phyloP scores from a whole-genome alignment of 352 stramenopile species.

The Phytophthora agathidicida region DNA sequence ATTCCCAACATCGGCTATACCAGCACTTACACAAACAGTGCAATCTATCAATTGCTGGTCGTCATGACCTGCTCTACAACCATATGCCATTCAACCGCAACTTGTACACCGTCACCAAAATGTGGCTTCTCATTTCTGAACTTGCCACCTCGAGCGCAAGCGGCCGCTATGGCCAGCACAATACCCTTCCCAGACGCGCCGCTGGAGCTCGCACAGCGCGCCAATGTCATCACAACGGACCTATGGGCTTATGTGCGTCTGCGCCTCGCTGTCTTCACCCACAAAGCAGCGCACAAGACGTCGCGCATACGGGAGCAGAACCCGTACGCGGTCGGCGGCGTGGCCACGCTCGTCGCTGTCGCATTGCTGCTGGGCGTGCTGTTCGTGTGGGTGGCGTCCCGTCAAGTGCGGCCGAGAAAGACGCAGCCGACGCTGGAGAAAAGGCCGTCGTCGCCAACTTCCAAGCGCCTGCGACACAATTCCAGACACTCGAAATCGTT shows the following conservation, averaged over 20 bases:
- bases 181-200: conserved; percentile 6
- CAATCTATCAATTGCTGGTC: no score
- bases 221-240: conserved; percentile 3
- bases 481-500: conserved; percentile 76
- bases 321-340: conserved; percentile 52
- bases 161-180: background rate
- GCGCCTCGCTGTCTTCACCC: conserved; percentile 16
- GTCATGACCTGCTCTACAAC: no score
- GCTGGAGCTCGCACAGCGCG: conserved; percentile 19
- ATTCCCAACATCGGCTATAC: no score
- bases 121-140: conserved; percentile 15
- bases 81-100: no score
- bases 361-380: conserved; percentile 51
- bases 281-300: conserved; percentile 26
- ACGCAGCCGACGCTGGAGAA: conserved; percentile 35
- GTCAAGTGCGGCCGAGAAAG: conserved; percentile 73
- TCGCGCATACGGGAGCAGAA: conserved; percentile 36
- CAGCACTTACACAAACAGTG: no score
- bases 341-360: conserved; percentile 53
- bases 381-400: conserved; percentile 85
- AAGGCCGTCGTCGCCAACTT: conserved; percentile 66
- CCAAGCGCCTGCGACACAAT: conserved; percentile 68
- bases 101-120: no score
- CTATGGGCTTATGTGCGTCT: conserved; percentile 27
- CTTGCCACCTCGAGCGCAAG: conserved; percentile 4